Base-by-base conservation (phyloP, 2,329 filamentous ascomycete species). In the Stachybotrys chlorohalonatus region DNA sequence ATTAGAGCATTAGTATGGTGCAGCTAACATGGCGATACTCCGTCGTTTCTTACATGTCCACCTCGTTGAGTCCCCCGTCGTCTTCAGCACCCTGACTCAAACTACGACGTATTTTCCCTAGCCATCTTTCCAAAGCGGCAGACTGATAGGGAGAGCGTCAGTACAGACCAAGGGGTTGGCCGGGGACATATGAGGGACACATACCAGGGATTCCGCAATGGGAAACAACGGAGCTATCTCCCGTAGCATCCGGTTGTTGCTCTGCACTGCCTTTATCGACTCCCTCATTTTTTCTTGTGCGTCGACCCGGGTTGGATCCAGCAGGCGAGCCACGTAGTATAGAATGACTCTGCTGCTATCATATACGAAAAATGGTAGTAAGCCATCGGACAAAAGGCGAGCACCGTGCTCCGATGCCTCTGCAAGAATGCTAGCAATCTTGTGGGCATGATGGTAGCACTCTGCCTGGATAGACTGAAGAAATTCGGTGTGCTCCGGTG, bases 321-420 rank as follows among this genome's bases (percentile, higher is more conserved):
- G 63, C 7, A 76, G 60, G 15, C 73, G 68, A 5, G 72, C 74
- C n/a, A 75, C 67, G 54, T 76, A 76, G 59, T 77, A 77, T 1
- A 77, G 60, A 71, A 77, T 75, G 45, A 76, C 71, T 5, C 75
- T 68, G 51, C 71, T 75, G 57, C 74, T 76, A 53, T 77, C 74
- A 58, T 75, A 76, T 1, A 73, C 69, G 55, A 76, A 77, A 15
- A 73, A 75, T 1, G 74, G 74, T 32, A 76, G 65, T 61, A 75
- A 63, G 49, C 71, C 74, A 49, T 77, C 75, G 0, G 73, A 73
- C 30, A 77, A 58, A 42, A 73, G 68, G 5, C 69, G 62, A 6
- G 66, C 61, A 13, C 73, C 75, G 56, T 75, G 72, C 45, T 70
- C 68, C 2, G 69, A 68, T 7, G 72, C 70, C 53, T 74, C 70